phyloP scores from a whole-genome alignment of 2,329 filamentous ascomycete genomes.

The Paraphoma chrysanthemicola region DNA sequence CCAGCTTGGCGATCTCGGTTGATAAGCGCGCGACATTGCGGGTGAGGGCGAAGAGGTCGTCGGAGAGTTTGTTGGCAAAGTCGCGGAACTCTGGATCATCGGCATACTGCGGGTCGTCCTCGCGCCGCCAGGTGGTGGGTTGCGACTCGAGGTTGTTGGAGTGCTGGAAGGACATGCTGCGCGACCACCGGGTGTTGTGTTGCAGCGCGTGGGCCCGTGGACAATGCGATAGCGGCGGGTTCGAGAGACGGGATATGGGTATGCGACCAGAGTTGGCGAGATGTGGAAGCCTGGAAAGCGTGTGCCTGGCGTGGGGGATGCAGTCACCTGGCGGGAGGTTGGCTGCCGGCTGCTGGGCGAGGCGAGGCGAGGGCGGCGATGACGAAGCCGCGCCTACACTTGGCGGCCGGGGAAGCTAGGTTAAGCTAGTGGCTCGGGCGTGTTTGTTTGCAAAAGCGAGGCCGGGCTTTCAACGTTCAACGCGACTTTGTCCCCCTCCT shows the following conservation, averaged over 20 bases:
- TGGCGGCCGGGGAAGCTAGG: slow-evolving; percentile 17
- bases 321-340: background rate
- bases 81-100: slow-evolving; percentile 93
- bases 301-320: background rate
- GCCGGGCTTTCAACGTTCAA: background rate
- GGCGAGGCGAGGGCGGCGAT: background rate
- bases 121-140: slow-evolving; percentile 70
- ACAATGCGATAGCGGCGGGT: background rate
- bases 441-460: slow-evolving; percentile 32
- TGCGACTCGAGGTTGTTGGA: slow-evolving; percentile 84
- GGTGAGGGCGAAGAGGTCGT: slow-evolving; percentile 87
- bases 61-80: slow-evolving; percentile 82
- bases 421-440: slow-evolving; percentile 18
- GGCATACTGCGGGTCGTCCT: slow-evolving; percentile 76
- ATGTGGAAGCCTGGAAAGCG: background rate
- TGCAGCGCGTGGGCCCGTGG: background rate
- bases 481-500: slow-evolving; percentile 10
- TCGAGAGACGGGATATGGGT: background rate
- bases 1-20: slow-evolving; percentile 83
- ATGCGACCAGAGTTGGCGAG: slow-evolving; percentile 9
- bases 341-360: slow-evolving; percentile 10
- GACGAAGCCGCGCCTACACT: background rate
- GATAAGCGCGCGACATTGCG: slow-evolving; percentile 85
- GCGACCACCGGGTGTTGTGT: background rate
- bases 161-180: slow-evolving; percentile 87